Percentiles rank a stretch among this genome's conserved stretches.
phyloP scores from a whole-genome alignment of 2,329 filamentous ascomycete genomes.

The Pestalotiopsis sp. region DNA sequence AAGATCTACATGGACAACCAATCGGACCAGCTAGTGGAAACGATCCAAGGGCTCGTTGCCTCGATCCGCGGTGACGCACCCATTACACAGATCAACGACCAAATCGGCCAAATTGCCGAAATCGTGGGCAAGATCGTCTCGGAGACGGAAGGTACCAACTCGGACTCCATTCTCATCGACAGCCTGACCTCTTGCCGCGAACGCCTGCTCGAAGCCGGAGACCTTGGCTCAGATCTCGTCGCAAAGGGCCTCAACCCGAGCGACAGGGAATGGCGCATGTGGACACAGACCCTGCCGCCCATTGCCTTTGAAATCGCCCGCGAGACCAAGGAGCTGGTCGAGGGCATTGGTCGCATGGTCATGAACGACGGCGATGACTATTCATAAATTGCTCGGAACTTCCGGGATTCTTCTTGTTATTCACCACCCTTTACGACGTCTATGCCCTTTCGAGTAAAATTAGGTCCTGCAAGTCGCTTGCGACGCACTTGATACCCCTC shows the following conservation, averaged over 20 bases:
- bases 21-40: slow-evolving; percentile 76
- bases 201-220: slow-evolving; percentile 65
- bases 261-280: slow-evolving; percentile 60
- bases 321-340: slow-evolving; percentile 75
- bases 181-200: slow-evolving; percentile 66
- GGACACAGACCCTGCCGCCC: slow-evolving; percentile 74
- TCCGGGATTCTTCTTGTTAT: not conserved
- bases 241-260: slow-evolving; percentile 52
- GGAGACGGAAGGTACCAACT: slow-evolving; percentile 62
- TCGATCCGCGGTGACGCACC: slow-evolving; percentile 68
- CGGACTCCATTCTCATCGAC: slow-evolving; percentile 53
- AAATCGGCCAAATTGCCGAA: slow-evolving; percentile 70
- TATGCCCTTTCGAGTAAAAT: slow-evolving; percentile 7
- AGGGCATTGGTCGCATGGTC: slow-evolving; percentile 43
- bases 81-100: slow-evolving; percentile 66
- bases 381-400: slow-evolving; percentile 35
- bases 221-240: slow-evolving; percentile 62
- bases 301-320: slow-evolving; percentile 86
- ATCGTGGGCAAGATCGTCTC: slow-evolving; percentile 72
- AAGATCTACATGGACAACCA: slow-evolving; percentile 82
- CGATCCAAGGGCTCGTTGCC: slow-evolving; percentile 79
- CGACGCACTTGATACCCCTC: slow-evolving; percentile 5
- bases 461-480: slow-evolving; percentile 4
- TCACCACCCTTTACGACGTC: slow-evolving; percentile 2
- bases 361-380: slow-evolving; percentile 46